Base-by-base conservation (phyloP, 305 asterid species). In the Stenogyne calaminthoides region DNA sequence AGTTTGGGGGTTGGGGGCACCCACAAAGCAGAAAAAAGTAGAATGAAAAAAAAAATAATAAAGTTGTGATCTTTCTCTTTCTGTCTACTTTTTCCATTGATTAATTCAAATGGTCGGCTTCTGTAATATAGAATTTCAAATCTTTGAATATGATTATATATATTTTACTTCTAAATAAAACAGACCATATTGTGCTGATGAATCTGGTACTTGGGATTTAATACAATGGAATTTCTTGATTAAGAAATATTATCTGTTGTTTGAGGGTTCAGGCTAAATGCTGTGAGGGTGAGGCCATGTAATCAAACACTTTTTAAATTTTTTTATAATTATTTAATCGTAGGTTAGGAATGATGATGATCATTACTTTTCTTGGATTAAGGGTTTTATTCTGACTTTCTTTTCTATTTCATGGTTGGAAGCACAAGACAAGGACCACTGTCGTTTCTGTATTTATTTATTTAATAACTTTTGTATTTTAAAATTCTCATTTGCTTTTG, bases 371-470 rank as follows among this genome's bases (percentile, higher is more conserved):
- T 80, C 67, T 77, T 75, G 82, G 78, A 77, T 70, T 73, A 78
- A 64, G 76, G 51, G 68, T 7, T 76, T 70, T 77, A 55, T 70
- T 78, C 69, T 62, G 66, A 66, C 77, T 61, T 75, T 67, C 65
- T 77, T 80, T 71, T 68, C 51, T 57, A 19, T 67, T 22, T 78
- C 57, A 60, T 49, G 77, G 73, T 72, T 64, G 79, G 73, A 76
- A 82, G 83, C 82, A 76, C 84, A 68, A 72, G 79, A 80, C 66
- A 62, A 54, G 81, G 85, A 78, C 84, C 85, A 82, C 81, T 20
- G 19, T 69, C 46, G 56, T 64, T 78, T 71, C 39, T 58, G 11
- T 37, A 61, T 58, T 55, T 64, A 57, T 75, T 32, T 7, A 55
- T 68, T 20, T 49, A 47, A 42, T 66, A 7, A 22, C 29, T 49